Percentiles rank a stretch among this genome's conserved stretches.
These are phyloP conservation scores for Leptodontidium sp. DNA, from an alignment of 2,329 filamentous ascomycete species.

Conservation along the genomic window DNA sequence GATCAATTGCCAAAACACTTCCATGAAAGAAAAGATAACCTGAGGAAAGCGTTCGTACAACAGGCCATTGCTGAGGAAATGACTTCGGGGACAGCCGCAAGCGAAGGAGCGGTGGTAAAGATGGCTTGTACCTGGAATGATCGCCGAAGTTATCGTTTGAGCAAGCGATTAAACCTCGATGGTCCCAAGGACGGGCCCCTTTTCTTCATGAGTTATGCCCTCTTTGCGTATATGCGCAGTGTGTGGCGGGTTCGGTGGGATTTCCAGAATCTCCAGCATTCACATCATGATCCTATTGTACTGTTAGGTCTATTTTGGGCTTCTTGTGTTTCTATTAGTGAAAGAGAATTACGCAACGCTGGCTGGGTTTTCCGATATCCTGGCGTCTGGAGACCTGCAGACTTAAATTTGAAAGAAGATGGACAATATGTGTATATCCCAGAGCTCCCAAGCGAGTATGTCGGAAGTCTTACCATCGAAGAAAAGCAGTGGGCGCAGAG, in stretches of 20 bases:
- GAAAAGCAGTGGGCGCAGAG: not conserved
- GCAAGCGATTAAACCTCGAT: too few species aligned
- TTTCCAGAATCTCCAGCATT: too few species aligned
- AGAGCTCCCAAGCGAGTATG: not conserved
- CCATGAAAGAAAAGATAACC: not conserved
- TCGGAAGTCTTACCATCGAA: not conserved
- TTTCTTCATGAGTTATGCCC: not conserved
- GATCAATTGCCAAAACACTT: not conserved
- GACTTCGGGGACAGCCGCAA: too few species aligned
- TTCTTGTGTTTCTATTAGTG: not conserved
- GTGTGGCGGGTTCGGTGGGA: not conserved
- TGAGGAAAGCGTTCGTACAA: not conserved
- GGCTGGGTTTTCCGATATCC: not conserved
- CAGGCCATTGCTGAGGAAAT: not conserved
- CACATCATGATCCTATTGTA: too few species aligned
- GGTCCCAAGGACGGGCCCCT: too few species aligned
- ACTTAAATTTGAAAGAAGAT: not conserved
- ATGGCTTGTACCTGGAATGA: too few species aligned
- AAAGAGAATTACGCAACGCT: not conserved
- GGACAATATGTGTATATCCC: not conserved
- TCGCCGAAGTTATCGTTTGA: too few species aligned
- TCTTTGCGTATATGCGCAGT: not conserved
- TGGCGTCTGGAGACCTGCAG: not conserved
- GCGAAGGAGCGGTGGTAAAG: too few species aligned
- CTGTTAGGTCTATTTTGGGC: not conserved